Base-by-base conservation (phyloP, 164 flowering plant species). In the Cinnamomum chago region DNA sequence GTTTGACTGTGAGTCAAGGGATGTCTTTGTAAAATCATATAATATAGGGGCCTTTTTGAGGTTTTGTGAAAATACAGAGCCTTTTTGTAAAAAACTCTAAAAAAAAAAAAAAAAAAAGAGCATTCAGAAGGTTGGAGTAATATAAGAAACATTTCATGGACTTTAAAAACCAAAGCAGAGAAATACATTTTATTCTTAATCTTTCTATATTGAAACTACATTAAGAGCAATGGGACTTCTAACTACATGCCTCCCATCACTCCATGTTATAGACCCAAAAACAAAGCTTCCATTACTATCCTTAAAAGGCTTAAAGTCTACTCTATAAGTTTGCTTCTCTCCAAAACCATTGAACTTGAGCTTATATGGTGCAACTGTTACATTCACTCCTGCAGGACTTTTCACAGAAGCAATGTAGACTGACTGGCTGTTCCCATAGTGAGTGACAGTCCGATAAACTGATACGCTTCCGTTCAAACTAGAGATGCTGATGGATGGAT, bases 401-500 rank as follows among this genome's bases (percentile, higher is more conserved):
- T 85, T 85, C 12, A 88, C 72, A 24, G 70, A 28, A 58, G 86
- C 82, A 4, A 28, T 52, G 74, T 81, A 90, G 68, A 80, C 80
- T 24, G 88, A 75, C n/a, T 81, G 82, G 13, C 86, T 83, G 22
- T 69, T 51, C 3, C 91, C 88, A 51, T 79, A 81, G 76, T 87
- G 84, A 3, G 91, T 87, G 27, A 88, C 89, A 14, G 84, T 86
- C 68, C 89, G 75, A 25, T 72, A 58, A 40, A 86, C 86, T 0
- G 90, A 84, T 47, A 85, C 5, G 64, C 72, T 85, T 77, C 90
- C 85, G 5, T 66, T 80, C 88, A 90, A 72, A 33, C 76, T 84
- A 55, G 85, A 69, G 25, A 88, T 83, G 22, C 86, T 86, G 72
- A 90, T 85, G 28, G 94, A 87, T 35, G 91, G 91, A 70, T 88